A percentile compares a stretch with the other conserved stretches of the same genome.
phyloP scores from a whole-genome alignment of 139 green algal genomes.

The Coelastrella sp. region DNA sequence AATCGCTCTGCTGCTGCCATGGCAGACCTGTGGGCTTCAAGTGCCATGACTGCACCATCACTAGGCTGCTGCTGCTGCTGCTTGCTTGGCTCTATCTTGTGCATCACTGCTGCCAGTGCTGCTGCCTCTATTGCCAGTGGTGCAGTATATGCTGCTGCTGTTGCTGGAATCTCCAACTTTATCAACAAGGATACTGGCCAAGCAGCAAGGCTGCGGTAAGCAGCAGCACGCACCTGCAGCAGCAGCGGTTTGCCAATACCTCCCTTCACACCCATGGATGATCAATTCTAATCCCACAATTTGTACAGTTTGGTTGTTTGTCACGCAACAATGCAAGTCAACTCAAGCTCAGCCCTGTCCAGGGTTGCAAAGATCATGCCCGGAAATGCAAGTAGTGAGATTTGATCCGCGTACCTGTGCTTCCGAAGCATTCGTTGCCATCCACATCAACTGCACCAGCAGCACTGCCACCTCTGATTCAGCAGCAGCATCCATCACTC shows the following conservation, averaged over 20 bases:
- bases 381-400: too few relatives aligned
- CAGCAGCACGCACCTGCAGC: slow-evolving; percentile 7
- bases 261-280: too few relatives aligned
- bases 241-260: not conserved
- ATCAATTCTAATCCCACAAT: not conserved
- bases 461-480: not conserved
- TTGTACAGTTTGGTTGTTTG: not conserved
- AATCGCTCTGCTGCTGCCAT: slow-evolving; percentile 22
- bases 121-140: slow-evolving; percentile 35
- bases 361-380: too few relatives aligned
- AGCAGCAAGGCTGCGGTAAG: not conserved
- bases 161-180: slow-evolving; percentile 6
- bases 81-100: not conserved
- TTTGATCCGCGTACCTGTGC: not conserved
- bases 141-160: slow-evolving; percentile 22
- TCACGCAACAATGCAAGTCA: too few relatives aligned
- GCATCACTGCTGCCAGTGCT: slow-evolving; percentile 7
- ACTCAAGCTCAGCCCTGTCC: too few relatives aligned
- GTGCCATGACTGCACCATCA: not conserved
- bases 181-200: not conserved
- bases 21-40: not conserved
- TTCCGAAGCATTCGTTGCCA: not conserved
- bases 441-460: slow-evolving; percentile 11
- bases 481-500: not conserved
- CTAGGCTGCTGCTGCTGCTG: slow-evolving; percentile 17